Conservation (phyloP, 78 protist genomes). For the Mastigamoeba balamuthi region DNA sequence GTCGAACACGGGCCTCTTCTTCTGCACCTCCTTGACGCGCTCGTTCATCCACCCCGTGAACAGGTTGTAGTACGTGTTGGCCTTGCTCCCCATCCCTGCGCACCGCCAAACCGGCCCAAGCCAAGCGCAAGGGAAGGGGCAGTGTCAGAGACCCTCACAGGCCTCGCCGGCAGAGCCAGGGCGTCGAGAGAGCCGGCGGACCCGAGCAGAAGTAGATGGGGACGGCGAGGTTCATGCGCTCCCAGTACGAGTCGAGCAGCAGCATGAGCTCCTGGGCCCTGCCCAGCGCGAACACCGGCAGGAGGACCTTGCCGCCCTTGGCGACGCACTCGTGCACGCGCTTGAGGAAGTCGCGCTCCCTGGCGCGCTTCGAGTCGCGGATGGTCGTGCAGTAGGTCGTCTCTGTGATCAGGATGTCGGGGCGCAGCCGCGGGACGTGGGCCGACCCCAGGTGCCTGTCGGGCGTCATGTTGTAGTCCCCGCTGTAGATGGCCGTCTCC, state of each 20-base stretch:
- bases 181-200: too few relatives aligned
- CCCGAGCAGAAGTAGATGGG: conserved; percentile 85
- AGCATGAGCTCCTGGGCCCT: conserved; percentile 94
- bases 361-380: conserved; percentile 76
- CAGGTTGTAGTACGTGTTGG: conserved; percentile 82
- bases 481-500: conserved; percentile 87
- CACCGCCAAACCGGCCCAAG: not conserved
- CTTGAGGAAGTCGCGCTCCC: conserved; percentile 87
- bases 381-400: conserved; percentile 89
- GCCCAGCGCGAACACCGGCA: conserved; percentile 96
- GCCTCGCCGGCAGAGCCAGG: too few relatives aligned
- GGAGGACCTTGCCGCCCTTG: conserved; percentile 71
- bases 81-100: conserved; percentile 21
- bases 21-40: conserved; percentile 72
- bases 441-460: conserved; percentile 93
- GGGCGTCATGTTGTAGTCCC: conserved; percentile 98
- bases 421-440: conserved; percentile 19
- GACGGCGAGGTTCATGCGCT: conserved; percentile 64
- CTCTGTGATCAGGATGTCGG: conserved; percentile 92
- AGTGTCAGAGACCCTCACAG: too few relatives aligned
- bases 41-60: conserved; percentile 89
- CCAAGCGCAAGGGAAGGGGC: not conserved
- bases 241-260: conserved; percentile 90
- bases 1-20: conserved; percentile 53
- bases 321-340: conserved; percentile 70